Evolutionary conservation across 768 basidiomycete genomes (phyloP).

Genomic region (Pisolithus sp.): DNA sequence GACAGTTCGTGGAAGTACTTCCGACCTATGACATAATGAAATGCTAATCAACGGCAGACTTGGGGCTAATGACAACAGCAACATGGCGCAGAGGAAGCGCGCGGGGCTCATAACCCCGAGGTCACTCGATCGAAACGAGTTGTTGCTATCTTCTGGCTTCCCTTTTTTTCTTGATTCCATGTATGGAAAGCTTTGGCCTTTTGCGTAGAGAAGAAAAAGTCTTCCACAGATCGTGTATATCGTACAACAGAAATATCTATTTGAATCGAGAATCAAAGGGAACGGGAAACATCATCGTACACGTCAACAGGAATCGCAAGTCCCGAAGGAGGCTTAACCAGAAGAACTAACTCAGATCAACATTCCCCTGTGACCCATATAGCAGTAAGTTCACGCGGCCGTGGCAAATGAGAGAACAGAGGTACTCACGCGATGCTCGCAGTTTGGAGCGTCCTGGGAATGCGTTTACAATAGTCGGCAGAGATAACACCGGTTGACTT

Average conservation of each 20-base stretch:
- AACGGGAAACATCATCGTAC: not conserved
- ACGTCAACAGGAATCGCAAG: no score
- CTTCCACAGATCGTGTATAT: no score
- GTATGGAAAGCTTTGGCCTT: not conserved
- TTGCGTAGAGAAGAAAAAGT: no score
- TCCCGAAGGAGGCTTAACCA: no score
- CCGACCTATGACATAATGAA: no score
- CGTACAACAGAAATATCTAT: not conserved
- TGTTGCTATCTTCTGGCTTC: constrained; percentile 24
- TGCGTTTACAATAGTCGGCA: not conserved
- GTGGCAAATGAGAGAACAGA: not conserved
- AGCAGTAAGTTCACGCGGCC: not conserved
- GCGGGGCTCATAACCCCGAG: constrained; percentile 46
- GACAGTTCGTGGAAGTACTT: not conserved
- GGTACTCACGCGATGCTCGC: constrained; percentile 50
- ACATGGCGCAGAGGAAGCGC: constrained; percentile 45
- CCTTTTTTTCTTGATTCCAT: not conserved
- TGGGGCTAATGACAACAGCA: constrained; percentile 28
- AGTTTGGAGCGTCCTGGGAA: constrained; percentile 43
- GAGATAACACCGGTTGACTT: not conserved
- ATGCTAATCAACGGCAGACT: no score
- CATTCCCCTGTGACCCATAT: constrained; percentile 38
- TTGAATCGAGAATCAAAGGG: not conserved
- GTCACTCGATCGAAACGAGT: constrained; percentile 45
- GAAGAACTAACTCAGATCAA: constrained; percentile 26